These are phyloP conservation scores for Aquilaria sinensis DNA, from an alignment of 345 rosid species.

Conservation along the genomic window DNA sequence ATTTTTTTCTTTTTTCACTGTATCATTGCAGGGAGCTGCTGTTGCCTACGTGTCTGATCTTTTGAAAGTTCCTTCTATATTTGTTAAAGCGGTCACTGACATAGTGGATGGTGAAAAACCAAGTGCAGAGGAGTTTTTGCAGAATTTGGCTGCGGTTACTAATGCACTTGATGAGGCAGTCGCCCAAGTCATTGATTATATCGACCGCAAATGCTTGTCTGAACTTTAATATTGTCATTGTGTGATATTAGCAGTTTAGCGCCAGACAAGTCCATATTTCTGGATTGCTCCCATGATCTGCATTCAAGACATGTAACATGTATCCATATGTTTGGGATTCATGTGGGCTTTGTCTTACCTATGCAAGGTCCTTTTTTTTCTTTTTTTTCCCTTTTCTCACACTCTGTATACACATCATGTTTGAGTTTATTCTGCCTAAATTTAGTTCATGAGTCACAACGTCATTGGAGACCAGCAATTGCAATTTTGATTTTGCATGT, in stretches of 20 bases:
- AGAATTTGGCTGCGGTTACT: slow-evolving; percentile 67
- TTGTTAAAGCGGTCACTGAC: slow-evolving; percentile 85
- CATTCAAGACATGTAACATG: too few species aligned
- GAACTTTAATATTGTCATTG: slow-evolving; percentile 41
- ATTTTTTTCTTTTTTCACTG: not conserved
- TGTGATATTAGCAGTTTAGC: too few species aligned
- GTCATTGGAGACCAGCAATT: slow-evolving; percentile 6
- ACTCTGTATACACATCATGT: too few species aligned
- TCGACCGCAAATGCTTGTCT: slow-evolving; percentile 57
- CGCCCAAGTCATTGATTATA: slow-evolving; percentile 50
- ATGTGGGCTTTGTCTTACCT: too few species aligned
- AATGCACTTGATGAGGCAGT: slow-evolving; percentile 54
- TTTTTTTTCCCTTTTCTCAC: not conserved
- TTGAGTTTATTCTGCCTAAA: too few species aligned
- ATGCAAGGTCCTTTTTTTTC: not conserved
- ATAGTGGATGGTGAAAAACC: slow-evolving; percentile 77
- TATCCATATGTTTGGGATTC: too few species aligned
- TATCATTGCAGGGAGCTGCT: slow-evolving; percentile 63
- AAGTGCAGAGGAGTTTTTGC: slow-evolving; percentile 65
- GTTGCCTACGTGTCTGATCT: slow-evolving; percentile 83
- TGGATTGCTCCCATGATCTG: too few species aligned
- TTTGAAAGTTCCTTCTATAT: slow-evolving; percentile 69
- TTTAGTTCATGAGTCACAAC: slow-evolving; percentile 1
- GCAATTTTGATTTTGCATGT: too few species aligned
- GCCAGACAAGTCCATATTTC: too few species aligned